Percentiles rank a stretch among this genome's conserved stretches.
Conservation (phyloP, 2,329 filamentous ascomycete species). For the Didymosphaeria variabile region DNA sequence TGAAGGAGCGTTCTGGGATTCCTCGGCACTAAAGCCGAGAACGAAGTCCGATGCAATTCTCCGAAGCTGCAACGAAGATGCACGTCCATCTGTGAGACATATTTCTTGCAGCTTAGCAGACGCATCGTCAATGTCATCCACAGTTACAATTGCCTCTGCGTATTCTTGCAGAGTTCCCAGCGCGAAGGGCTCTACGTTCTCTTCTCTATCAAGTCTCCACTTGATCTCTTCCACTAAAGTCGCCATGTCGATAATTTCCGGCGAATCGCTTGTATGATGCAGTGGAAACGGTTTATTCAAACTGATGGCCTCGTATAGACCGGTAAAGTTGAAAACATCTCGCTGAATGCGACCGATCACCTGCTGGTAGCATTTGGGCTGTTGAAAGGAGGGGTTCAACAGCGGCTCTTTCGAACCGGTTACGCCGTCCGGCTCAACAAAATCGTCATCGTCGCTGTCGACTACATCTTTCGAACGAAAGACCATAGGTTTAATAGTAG, state of each 20-base stretch:
- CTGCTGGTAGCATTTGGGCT: slow-evolving; percentile 9
- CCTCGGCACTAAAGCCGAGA: slow-evolving; percentile 21
- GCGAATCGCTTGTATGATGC: neutral
- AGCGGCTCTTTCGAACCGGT: slow-evolving; percentile 20
- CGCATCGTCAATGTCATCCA: slow-evolving; percentile 43
- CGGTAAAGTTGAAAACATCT: slow-evolving; percentile 19
- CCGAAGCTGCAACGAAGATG: slow-evolving; percentile 19
- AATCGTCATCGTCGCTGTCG: slow-evolving; percentile 32
- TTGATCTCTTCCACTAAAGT: slow-evolving; percentile 25
- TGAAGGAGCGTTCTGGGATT: slow-evolving; percentile 21
- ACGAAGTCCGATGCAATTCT: slow-evolving; percentile 28
- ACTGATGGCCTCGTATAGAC: slow-evolving; percentile 28
- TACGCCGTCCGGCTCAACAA: slow-evolving; percentile 40
- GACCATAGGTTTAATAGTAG: slow-evolving; percentile 12
- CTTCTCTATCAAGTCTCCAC: slow-evolving; percentile 22
- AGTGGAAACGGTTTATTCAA: neutral
- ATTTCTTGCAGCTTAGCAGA: slow-evolving; percentile 35
- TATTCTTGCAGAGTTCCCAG: slow-evolving; percentile 39
- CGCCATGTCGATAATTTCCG: slow-evolving; percentile 22
- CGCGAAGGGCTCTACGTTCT: slow-evolving; percentile 14
- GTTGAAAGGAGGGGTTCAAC: slow-evolving; percentile 20
- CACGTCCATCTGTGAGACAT: slow-evolving; percentile 11
- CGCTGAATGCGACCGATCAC: neutral
- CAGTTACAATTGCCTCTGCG: slow-evolving; percentile 22
- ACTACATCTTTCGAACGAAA: slow-evolving; percentile 14